Evolutionary conservation across 441 rosid species (phyloP), one percentile per base, ranked within the genome.

Genomic region (Adansonia grandidieri): DNA sequence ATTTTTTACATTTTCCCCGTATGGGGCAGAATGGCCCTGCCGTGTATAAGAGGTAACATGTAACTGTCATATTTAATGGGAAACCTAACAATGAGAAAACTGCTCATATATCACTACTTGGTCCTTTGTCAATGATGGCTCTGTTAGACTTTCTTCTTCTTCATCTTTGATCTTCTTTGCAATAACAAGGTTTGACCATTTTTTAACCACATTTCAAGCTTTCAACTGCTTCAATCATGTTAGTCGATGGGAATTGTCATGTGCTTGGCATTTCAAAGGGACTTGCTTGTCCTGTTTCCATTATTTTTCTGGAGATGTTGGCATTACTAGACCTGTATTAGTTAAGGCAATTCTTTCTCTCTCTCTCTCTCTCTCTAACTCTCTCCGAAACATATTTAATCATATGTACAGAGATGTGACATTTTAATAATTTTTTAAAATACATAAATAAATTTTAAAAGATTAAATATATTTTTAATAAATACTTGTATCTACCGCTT

Each of bases 61-160:
- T 80, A 20, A 61, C 72, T 78, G 22, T 85, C 85, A 47, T 73
- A 76, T 80, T 82, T 82, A 82, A 82, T 82, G 83, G 79, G 10
- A 2, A 48, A 14, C 20, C 77, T 70, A 80, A 24, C n/a, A 20
- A 24, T n/a, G 4, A 28, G 9, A 58, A 22, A 66, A 68, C 9
- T 71, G 28, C 28, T 14, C 24, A 3, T n/a, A 13, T 53, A 7
- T 8, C 11, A 61, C 40, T 22, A 15, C 13, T 22, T 17, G 19
- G 61, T 56, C 24, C 24, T 56, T 56, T 56, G 7, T n/a, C 24
- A 17, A 28, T 24, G 10, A 61, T 61, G 66, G 6, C 71, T 8
- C 8, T 17, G 15, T 44, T 6, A 37, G 2, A 51, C 45, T 45
- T 8, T 28, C 19, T 42, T 8, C 19, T 44, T 14, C 17, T 42